Evolutionary conservation across 169 alveolate species (phyloP), one percentile per base, ranked within the genome.

Genomic region (Neospora caninum): DNA sequence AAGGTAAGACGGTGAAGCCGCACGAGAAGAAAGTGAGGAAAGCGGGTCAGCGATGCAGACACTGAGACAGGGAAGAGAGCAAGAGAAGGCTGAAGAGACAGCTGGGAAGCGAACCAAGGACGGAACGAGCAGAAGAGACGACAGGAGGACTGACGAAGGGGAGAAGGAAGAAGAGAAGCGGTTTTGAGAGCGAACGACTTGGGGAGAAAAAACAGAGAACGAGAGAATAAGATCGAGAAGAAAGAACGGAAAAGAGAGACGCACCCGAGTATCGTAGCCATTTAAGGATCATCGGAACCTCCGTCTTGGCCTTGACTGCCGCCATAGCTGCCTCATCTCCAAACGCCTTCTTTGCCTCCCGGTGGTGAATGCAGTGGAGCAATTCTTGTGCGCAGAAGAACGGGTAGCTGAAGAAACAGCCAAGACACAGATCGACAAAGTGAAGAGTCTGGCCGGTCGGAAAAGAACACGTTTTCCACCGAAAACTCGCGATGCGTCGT

Each of bases 181-280:
- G 16, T 42, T 34, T 69, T 22, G 10, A 69, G 80, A 69, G 80
- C 9, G 13, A 69, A 69, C 38, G 38, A 69, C 41, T 22, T 22
- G 9, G 41, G 41, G 27, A 22, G 38, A 16, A 73, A 9, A n/a
- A 36, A 27, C 9, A 43, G 1, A 34, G 39, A 73, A 18, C 1
- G 84, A 22, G 84, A 43, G n/a, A 73, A 73, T 2, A n/a, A 73
- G n/a, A 13, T 34, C 0, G 39, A 4, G 89, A 42, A 82, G 67
- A 82, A 82, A 82, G 89, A 20, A 34, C 10, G 27, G 88, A 25
- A 80, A 34, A 73, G 53, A 42, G 82, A 27, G 43, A 38, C 91
- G 2, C 43, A 92, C 94, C 94, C 0, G 96, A 95, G 86, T 96
- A 96, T 38, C 97, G 94, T 22, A 96, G 95, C 97, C 97, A 96